These are phyloP conservation scores for Termitomyces sp. DNA, from an alignment of 1,284 basidiomycete species.

Conservation along the genomic window DNA sequence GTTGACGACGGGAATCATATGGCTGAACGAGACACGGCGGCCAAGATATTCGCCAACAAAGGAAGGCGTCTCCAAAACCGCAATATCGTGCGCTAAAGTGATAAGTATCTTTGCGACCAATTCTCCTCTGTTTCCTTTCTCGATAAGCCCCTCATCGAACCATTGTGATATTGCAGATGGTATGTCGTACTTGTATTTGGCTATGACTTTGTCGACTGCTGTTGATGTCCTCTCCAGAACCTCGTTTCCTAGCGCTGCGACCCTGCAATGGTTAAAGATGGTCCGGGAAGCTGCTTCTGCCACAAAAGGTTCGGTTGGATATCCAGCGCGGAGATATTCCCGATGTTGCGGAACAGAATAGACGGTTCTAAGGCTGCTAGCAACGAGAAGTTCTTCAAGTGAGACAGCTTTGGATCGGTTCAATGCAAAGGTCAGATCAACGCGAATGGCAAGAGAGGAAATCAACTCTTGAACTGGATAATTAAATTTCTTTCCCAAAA, in stretches of 20 bases:
- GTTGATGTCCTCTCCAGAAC: too few relatives aligned
- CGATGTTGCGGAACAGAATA: slow-evolving; percentile 15
- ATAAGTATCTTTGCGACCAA: slow-evolving; percentile 13
- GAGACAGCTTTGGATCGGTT: neutral
- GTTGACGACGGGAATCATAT: neutral
- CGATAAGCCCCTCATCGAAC: slow-evolving; percentile 11
- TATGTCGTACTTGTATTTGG: neutral
- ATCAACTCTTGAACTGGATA: neutral
- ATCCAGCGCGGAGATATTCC: slow-evolving; percentile 13
- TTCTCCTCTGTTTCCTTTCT: slow-evolving; percentile 15
- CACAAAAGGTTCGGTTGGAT: slow-evolving; percentile 18
- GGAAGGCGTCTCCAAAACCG: neutral
- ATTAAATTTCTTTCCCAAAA: too few relatives aligned
- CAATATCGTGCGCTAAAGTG: slow-evolving; percentile 13
- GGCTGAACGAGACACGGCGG: neutral
- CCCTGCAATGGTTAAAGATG: neutral
- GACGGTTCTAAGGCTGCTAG: slow-evolving; percentile 14
- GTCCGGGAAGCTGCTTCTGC: slow-evolving; percentile 11
- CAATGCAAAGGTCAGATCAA: slow-evolving; percentile 14
- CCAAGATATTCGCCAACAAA: neutral
- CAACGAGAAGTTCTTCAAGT: slow-evolving; percentile 9
- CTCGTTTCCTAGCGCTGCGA: neutral
- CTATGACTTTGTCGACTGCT: neutral
- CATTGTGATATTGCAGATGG: neutral
- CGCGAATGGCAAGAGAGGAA: slow-evolving; percentile 8